phyloP scores from a whole-genome alignment of 805 yeast species.

The Yamadazyma olivae region DNA sequence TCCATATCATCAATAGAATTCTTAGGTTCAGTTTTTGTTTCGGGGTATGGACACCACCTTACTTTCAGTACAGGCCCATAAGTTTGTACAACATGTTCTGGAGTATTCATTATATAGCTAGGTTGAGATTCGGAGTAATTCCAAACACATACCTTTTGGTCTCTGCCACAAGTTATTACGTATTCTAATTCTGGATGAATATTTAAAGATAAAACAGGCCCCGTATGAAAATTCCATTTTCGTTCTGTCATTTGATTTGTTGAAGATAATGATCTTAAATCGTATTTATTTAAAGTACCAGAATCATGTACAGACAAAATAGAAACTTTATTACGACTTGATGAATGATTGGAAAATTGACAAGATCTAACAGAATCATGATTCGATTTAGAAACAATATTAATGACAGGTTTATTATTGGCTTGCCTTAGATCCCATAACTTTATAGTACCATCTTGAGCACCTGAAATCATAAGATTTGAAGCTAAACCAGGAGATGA shows the following conservation, averaged over 20 bases:
- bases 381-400: slow-evolving; percentile 49
- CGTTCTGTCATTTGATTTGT: slow-evolving; percentile 54
- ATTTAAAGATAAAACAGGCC: slow-evolving; percentile 83
- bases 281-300: slow-evolving; percentile 86
- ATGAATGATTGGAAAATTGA: slow-evolving; percentile 51
- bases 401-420: slow-evolving; percentile 43
- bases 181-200: slow-evolving; percentile 86
- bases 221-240: slow-evolving; percentile 82
- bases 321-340: slow-evolving; percentile 37
- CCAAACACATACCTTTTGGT: slow-evolving; percentile 79
- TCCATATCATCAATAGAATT: neutral
- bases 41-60: slow-evolving; percentile 50
- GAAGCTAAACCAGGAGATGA: neutral
- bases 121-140: slow-evolving; percentile 33
- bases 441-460: slow-evolving; percentile 77
- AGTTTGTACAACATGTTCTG: slow-evolving; percentile 70
- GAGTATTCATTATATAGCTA: slow-evolving; percentile 26
- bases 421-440: slow-evolving; percentile 67
- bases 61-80: slow-evolving; percentile 79
- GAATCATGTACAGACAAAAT: slow-evolving; percentile 84
- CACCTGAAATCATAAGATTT: slow-evolving; percentile 47
- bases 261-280: slow-evolving; percentile 47
- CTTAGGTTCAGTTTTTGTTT: slow-evolving; percentile 5
- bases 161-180: slow-evolving; percentile 90
- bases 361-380: slow-evolving; percentile 68